Evolutionary conservation across 2,329 filamentous ascomycete species (phyloP), one percentile per base, ranked within the genome.

Genomic region (Monosporascus sp.): DNA sequence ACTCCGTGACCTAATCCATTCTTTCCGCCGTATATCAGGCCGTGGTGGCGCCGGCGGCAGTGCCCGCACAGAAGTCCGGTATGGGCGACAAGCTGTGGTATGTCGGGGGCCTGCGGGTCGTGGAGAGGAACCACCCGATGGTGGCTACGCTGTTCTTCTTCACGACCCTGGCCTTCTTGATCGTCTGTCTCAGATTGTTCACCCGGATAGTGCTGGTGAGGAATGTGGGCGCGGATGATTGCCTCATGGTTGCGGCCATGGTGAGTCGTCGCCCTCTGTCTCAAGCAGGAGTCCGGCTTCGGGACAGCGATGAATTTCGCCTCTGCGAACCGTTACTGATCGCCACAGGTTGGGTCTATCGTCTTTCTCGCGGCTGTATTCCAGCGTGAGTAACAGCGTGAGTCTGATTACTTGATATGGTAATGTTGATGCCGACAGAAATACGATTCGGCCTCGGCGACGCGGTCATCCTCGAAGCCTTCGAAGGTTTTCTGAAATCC

Each of bases 361-460:
- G 53, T 50, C 16, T 63, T 61, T 45, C 27, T 62, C 8, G 50
- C 55, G 3, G 53, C 57, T 19, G 41, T 50, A 22, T 55, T 64
- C 51, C 38, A 61, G 34, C 59, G 59, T 62, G 50, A 34, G 60
- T 59, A 19, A 24, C 26, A 14, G 7, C 40, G 4, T 2, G 31
- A 4, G 31, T 20, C 40, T 14, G 5, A 6, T 43, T 20, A 16
- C n/a, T 41, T 16, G 9, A 8, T 2, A 48, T 17, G 5, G 6
- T 36, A 40, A 22, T 36, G 26, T 20, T 48, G 36, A 48, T 19
- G 27, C 5, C 14, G 1, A 45, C 46, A 64, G 59, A 64, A 49
- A 59, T 66, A 50, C 51, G 54, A 11, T 66, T 58, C 46, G 64
- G 62, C 2, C 54, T 66, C 1, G 63, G 63, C n/a, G 50, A 59